Base-by-base conservation (phyloP, 2,329 filamentous ascomycete genomes). In the Metarhizium sp. region DNA sequence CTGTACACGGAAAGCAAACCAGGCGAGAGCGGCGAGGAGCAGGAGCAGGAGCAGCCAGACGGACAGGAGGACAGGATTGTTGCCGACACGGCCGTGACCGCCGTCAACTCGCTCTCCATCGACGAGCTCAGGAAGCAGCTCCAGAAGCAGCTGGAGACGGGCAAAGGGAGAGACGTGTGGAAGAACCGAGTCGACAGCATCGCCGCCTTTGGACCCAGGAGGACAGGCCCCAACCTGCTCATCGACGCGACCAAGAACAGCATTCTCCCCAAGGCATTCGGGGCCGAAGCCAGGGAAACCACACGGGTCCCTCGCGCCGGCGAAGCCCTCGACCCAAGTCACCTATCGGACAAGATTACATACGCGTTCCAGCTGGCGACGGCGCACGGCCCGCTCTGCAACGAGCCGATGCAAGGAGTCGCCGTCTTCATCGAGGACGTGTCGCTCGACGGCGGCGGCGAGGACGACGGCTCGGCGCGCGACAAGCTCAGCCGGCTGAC, bases 351-450 rank as follows among this genome's bases (percentile, higher is more conserved):
- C 74, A 97, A 95, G 68, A 88, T 97, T 59, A 78, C 84, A 8
- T 92, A 99, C 68, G 92, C 90, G 50, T 99, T 99, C 78, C 94
- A 99, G 69, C 85, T 97, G 16, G 88, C 90, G 43, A 95, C 87
- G 1, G 82, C 85, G 25, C 90, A 95, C 71, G 94, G 94, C 0
- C 92, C 94, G 0, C 80, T 97, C 52, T 97, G 94, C 71, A 82
- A 90, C 63, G 94, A 99, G 68, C 92, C 94, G 0, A 85, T 96
- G 50, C 92, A 96, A 73, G 94, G 94, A 51, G 81, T 96, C 29
- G 94, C 92, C 45, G 88, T 97, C 50, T 88, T 95, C 69, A 77
- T 99, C 51, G 92, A 99, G 70, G 85, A 90, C 50, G 76, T 96
- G 34, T 73, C 77, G 4, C 75, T 95, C 38, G 74, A 78, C 54